A percentile compares a stretch with the other conserved stretches of the same genome.
These are phyloP conservation scores for Agrocybe praecox DNA, from an alignment of 768 basidiomycete genomes.

Conservation along the genomic window DNA sequence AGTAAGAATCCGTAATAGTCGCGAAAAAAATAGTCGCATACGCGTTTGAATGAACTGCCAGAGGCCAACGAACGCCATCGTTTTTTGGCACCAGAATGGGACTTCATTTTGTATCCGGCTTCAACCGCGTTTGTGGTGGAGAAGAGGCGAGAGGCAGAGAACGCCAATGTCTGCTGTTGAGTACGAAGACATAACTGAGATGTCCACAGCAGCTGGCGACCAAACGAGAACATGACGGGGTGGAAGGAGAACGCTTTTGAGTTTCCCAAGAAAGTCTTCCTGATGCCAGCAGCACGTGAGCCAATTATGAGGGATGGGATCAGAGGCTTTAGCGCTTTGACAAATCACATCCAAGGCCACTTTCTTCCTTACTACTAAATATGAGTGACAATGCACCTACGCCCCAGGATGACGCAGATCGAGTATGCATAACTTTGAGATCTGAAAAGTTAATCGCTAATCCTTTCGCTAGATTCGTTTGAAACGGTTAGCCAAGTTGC, in stretches of 20 bases:
- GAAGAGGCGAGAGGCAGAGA: conserved; percentile 44
- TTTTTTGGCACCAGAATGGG: conserved; percentile 82
- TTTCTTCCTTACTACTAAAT: neutral
- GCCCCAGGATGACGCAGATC: conserved; percentile 81
- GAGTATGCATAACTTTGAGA: conserved; percentile 44
- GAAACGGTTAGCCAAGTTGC: conserved; percentile 88
- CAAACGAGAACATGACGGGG: conserved; percentile 23
- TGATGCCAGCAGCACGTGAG: conserved; percentile 9
- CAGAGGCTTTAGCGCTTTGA: neutral
- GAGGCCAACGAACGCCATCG: conserved; percentile 75
- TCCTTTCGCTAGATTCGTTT: conserved; percentile 72
- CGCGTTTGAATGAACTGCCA: conserved; percentile 72
- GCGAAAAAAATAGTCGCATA: conserved; percentile 32
- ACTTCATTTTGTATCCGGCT: conserved; percentile 78
- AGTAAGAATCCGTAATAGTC: neutral
- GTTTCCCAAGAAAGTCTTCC: neutral
- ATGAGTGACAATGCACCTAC: conserved; percentile 46
- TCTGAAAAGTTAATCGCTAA: neutral
- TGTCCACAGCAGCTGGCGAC: conserved; percentile 25
- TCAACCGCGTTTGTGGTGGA: conserved; percentile 57
- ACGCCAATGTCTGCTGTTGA: conserved; percentile 15
- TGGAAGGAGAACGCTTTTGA: neutral
- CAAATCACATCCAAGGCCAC: neutral
- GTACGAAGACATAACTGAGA: conserved; percentile 23
- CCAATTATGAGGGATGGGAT: neutral